Evolutionary conservation across 305 asterid genomes (phyloP), one percentile per base, ranked within the genome.

Genomic region (Solanum hybrid): DNA sequence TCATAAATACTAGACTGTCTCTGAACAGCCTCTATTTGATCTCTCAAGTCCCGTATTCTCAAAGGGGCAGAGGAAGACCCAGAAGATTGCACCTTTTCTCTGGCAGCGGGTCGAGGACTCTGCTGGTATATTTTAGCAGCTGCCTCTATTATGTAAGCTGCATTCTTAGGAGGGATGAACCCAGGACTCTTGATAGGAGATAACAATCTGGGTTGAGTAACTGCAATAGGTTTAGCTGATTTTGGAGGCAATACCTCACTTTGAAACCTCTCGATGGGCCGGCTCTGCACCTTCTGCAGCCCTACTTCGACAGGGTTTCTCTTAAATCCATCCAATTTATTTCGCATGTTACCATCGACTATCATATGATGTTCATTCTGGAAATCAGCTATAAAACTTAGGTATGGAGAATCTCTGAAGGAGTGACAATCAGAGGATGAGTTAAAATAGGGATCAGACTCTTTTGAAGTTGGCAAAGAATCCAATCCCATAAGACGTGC

Each of bases 401-500:
- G 78, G 91, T 92, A 95, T 87, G 92, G 93, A 60, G 96, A 90
- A 91, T 94, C 97, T 92, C 97, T 91, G 91, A 94, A 94, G 29
- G 98, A 94, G 42, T 88, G 94, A 78, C 96, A 90, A 66, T 95
- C 97, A 7, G 90, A 69, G 85, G 90, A 82, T 35, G 97, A 95
- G 75, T 94, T 86, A 29, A 82, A 90, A 87, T 88, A 87, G 75
- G 95, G 93, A 40, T 95, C 99, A 34, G 92, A 92, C 88, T 66
- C 95, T 91, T 91, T 92, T 35, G 96, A 90, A 13, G 92, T 91
- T 36, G 99, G 99, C 93, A 98, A 92, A 9, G 98, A 95, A 91
- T 98, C 99, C 88, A 98, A 92, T 88, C 99, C 99, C 99, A 98
- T 98, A 73, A 98, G 98, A 89, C 99, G 98, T 76, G 99, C 99